A percentile compares a stretch with the other conserved stretches of the same genome.
phyloP scores from a whole-genome alignment of 768 basidiomycete genomes.

The Hericium coralloides region DNA sequence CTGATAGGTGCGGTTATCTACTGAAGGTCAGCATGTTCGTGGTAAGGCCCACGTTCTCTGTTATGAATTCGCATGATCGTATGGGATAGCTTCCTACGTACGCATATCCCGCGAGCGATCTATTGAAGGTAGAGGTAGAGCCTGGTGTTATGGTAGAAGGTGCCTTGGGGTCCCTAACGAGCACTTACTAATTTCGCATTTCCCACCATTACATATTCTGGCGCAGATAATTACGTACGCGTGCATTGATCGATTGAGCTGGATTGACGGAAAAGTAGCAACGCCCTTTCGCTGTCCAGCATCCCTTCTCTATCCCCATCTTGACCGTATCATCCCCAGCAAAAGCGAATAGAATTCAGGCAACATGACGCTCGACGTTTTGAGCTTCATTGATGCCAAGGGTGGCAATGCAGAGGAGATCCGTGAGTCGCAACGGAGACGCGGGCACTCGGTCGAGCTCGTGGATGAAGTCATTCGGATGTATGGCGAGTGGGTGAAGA shows the following conservation, averaged over 20 bases:
- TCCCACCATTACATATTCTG: no score
- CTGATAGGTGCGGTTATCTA: no score
- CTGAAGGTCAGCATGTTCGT: no score
- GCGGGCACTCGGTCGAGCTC: constrained; percentile 81
- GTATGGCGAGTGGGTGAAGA: constrained; percentile 91
- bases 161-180: no score
- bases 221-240: no score
- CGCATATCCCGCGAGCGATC: no score
- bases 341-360: background rate
- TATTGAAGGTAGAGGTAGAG: no score
- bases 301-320: background rate
- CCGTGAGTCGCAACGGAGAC: constrained; percentile 84
- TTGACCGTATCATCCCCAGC: background rate
- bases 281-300: background rate
- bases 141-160: no score
- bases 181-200: no score
- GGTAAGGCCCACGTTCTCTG: no score
- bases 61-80: no score
- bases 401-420: constrained; percentile 91
- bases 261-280: background rate
- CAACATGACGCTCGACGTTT: constrained; percentile 74
- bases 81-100: no score
- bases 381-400: constrained; percentile 74
- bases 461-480: constrained; percentile 92
- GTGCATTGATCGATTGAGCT: background rate